Evolutionary conservation across 768 basidiomycete genomes (phyloP).

Genomic region (Amanita fuliginea): DNA sequence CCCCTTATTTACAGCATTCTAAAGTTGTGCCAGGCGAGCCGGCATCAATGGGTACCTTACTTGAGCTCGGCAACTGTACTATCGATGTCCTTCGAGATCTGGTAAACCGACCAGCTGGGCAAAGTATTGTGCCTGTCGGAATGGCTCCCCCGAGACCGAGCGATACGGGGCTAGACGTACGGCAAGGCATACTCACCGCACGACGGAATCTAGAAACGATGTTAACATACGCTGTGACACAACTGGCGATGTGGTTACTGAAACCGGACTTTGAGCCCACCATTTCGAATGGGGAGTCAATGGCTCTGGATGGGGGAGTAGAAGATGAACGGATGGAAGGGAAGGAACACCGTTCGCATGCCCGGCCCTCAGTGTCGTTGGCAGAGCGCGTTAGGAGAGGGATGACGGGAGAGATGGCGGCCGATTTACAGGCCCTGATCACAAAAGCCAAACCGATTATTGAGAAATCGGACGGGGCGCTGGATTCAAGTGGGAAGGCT

Average conservation of each 20-base stretch:
- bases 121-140: constrained; percentile 28
- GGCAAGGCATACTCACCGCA: constrained; percentile 43
- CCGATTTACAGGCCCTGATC: constrained; percentile 57
- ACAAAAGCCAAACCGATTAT: constrained; percentile 55
- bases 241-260: constrained; percentile 69
- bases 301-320: constrained; percentile 15
- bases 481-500: constrained; percentile 20
- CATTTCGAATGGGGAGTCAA: constrained; percentile 32
- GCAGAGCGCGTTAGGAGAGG: constrained; percentile 61
- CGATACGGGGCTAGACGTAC: constrained; percentile 35
- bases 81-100: constrained; percentile 66
- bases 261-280: constrained; percentile 55
- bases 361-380: constrained; percentile 38
- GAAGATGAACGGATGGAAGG: constrained; percentile 9
- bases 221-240: constrained; percentile 61
- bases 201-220: constrained; percentile 58
- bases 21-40: constrained; percentile 78
- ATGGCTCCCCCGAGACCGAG: constrained; percentile 17
- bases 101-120: constrained; percentile 46
- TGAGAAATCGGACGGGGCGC: constrained; percentile 40
- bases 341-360: constrained; percentile 28
- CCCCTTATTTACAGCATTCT: constrained; percentile 47
- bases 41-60: constrained; percentile 74
- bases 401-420: constrained; percentile 73
- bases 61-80: constrained; percentile 75